Evolutionary conservation across 176 grass and related monocot genomes (phyloP).

Genomic region (Juncus inflexus): DNA sequence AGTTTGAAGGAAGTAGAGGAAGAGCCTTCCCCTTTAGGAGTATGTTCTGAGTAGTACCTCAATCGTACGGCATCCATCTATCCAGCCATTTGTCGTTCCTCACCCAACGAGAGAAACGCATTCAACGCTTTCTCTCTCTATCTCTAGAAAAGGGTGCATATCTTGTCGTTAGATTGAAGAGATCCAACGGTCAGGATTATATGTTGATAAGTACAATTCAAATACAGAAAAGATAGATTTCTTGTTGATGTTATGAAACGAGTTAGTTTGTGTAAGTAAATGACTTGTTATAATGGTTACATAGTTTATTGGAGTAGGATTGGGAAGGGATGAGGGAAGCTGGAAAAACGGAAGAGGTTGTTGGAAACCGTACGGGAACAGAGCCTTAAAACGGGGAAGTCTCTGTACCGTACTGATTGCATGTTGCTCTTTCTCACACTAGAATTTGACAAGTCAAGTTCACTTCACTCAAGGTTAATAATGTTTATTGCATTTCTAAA

Average conservation of each 20-base stretch:
- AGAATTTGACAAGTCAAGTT: too few species aligned
- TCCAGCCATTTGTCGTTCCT: neutral
- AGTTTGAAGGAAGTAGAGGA: neutral
- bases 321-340: neutral
- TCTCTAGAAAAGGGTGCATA: neutral
- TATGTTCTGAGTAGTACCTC: neutral
- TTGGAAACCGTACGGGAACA: slow-evolving; percentile 20
- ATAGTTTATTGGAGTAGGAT: too few species aligned
- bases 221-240: neutral
- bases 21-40: slow-evolving; percentile 5
- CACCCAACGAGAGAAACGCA: slow-evolving; percentile 4
- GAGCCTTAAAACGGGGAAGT: slow-evolving; percentile 7
- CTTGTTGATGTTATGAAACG: too few species aligned
- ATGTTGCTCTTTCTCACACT: neutral
- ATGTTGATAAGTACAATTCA: neutral
- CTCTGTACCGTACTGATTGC: slow-evolving; percentile 5
- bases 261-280: too few species aligned
- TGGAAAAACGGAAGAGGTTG: neutral
- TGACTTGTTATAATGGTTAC: too few species aligned
- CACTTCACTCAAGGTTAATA: too few species aligned
- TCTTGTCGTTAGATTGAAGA: neutral
- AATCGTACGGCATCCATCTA: slow-evolving; percentile 8
- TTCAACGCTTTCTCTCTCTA: neutral
- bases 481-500: too few species aligned
- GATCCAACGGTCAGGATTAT: neutral